A percentile compares a stretch with the other conserved stretches of the same genome.
Conservation (phyloP, 495 filamentous ascomycete genomes). For the Aspergillus sclerotiicarbonarius region DNA sequence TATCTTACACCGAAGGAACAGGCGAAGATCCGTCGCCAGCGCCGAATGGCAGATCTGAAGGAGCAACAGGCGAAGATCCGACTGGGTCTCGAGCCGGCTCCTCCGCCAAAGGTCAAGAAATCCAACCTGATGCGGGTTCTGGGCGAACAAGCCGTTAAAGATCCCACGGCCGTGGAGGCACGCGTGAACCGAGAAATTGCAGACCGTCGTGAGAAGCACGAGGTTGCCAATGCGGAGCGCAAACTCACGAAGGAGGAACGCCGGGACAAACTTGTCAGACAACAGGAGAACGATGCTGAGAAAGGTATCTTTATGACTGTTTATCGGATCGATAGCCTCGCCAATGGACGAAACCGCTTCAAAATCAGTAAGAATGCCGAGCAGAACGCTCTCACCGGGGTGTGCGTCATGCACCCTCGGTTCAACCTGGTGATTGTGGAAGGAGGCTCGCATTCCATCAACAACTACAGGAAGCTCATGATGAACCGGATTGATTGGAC, state of each 20-base stretch:
- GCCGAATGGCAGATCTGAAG: slow-evolving; percentile 86
- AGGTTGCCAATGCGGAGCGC: slow-evolving; percentile 76
- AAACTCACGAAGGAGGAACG: slow-evolving; percentile 89
- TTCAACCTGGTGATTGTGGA: slow-evolving; percentile 90
- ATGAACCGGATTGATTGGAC: slow-evolving; percentile 91
- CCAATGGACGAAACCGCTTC: slow-evolving; percentile 88
- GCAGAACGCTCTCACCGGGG: slow-evolving; percentile 77
- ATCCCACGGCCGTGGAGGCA: slow-evolving; percentile 95
- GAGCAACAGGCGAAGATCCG: slow-evolving; percentile 95
- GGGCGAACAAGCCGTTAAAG: slow-evolving; percentile 96
- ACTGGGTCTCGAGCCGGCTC: slow-evolving; percentile 82
- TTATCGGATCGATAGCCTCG: slow-evolving; percentile 82
- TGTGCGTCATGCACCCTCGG: slow-evolving; percentile 84
- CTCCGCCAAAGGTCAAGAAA: slow-evolving; percentile 92
- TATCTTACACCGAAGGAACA: slow-evolving; percentile 88
- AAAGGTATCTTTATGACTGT: slow-evolving; percentile 81
- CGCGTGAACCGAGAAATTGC: slow-evolving; percentile 87
- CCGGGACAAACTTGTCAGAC: slow-evolving; percentile 75
- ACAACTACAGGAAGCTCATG: slow-evolving; percentile 86
- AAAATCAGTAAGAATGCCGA: slow-evolving; percentile 91
- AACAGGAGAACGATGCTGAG: slow-evolving; percentile 84
- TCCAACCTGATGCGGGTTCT: slow-evolving; percentile 95
- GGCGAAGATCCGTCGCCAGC: slow-evolving; percentile 84
- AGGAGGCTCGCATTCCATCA: slow-evolving; percentile 77
- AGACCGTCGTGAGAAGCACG: slow-evolving; percentile 74